phyloP scores from a whole-genome alignment of 805 yeast genomes.

The Metschnikowia arizonensis region DNA sequence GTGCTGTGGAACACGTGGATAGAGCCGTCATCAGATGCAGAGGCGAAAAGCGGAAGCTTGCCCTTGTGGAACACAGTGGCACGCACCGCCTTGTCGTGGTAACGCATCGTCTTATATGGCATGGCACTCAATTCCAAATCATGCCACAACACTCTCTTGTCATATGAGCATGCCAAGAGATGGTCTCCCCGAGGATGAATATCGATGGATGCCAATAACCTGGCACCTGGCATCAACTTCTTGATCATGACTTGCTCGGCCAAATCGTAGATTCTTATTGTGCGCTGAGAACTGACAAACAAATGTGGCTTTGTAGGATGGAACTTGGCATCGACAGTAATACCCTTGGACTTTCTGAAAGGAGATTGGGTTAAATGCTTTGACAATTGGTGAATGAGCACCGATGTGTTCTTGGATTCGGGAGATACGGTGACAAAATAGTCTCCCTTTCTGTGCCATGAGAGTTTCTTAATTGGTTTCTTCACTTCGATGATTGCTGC shows the following conservation, averaged over 20 bases:
- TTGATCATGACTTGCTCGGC: slow-evolving; percentile 79
- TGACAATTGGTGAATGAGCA: slow-evolving; percentile 89
- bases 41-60: slow-evolving; percentile 82
- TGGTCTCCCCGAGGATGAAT: slow-evolving; percentile 97
- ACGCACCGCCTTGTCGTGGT: slow-evolving; percentile 93
- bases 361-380: slow-evolving; percentile 95
- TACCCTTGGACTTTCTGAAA: slow-evolving; percentile 87
- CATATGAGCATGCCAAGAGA: slow-evolving; percentile 86
- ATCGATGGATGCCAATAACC: slow-evolving; percentile 89
- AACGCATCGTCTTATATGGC: slow-evolving; percentile 93
- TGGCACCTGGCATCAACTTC: slow-evolving; percentile 90
- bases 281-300: slow-evolving; percentile 91
- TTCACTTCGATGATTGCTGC: slow-evolving; percentile 65
- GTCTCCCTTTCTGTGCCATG: slow-evolving; percentile 98
- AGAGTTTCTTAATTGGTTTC: slow-evolving; percentile 67
- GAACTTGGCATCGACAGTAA: slow-evolving; percentile 92
- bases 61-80: slow-evolving; percentile 81
- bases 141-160: slow-evolving; percentile 95
- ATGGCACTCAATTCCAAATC: slow-evolving; percentile 84
- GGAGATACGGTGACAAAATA: slow-evolving; percentile 97
- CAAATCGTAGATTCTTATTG: slow-evolving; percentile 84
- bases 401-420: slow-evolving; percentile 81
- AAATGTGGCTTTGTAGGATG: slow-evolving; percentile 95
- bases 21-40: slow-evolving; percentile 91
- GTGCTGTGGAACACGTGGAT: slow-evolving; percentile 95